Evolutionary conservation across 2,329 filamentous ascomycete genomes (phyloP).

Genomic region (Cyanodermella asteris): DNA sequence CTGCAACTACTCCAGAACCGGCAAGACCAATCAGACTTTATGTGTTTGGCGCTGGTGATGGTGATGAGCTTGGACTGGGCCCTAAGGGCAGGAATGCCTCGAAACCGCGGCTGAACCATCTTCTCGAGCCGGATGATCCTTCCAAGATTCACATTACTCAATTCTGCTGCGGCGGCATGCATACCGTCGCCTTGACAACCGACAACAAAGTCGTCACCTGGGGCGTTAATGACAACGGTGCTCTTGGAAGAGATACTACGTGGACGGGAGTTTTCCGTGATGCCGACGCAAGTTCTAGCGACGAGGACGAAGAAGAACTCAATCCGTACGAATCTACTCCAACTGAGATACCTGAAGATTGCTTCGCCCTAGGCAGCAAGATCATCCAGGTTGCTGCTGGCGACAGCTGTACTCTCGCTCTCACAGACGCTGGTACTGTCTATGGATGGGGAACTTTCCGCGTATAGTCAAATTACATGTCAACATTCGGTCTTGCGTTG

Average conservation of each 20-base stretch:
- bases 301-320: slow-evolving; percentile 27
- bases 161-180: slow-evolving; percentile 50
- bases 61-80: slow-evolving; percentile 60
- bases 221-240: slow-evolving; percentile 69
- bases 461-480: no score
- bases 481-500: no score
- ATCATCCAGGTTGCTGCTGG: slow-evolving; percentile 37
- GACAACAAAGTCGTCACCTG: slow-evolving; percentile 69
- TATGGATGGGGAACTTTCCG: slow-evolving; percentile 43
- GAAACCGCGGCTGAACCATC: slow-evolving; percentile 45
- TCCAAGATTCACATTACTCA: slow-evolving; percentile 28
- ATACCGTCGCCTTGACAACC: slow-evolving; percentile 49
- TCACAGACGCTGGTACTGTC: slow-evolving; percentile 37
- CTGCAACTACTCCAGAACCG: no score
- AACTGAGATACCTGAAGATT: slow-evolving; percentile 23
- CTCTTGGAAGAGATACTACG: slow-evolving; percentile 45
- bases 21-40: slow-evolving; percentile 47
- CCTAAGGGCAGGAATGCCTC: slow-evolving; percentile 18
- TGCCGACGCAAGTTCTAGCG: slow-evolving; percentile 16
- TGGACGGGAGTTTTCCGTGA: slow-evolving; percentile 20
- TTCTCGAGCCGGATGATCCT: slow-evolving; percentile 32
- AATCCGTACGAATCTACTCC: slow-evolving; percentile 35
- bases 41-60: slow-evolving; percentile 55
- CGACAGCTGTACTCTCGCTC: slow-evolving; percentile 36
- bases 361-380: slow-evolving; percentile 29